Evolutionary conservation across 495 filamentous ascomycete genomes (phyloP).

Genomic region (Daldinia loculata): DNA sequence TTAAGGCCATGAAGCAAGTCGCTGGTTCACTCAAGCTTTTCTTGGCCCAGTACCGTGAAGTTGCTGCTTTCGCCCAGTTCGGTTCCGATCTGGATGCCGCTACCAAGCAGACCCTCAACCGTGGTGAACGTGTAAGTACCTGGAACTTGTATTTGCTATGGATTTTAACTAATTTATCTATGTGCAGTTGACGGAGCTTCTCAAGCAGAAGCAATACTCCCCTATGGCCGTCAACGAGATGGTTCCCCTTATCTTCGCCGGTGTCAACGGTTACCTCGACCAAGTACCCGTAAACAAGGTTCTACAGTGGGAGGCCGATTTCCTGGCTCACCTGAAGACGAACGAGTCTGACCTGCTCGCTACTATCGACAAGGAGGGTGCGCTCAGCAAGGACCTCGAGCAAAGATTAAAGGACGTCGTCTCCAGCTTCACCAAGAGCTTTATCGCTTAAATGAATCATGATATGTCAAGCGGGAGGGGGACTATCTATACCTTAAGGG

Average conservation of each 20-base stretch:
- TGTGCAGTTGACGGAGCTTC: slow-evolving; percentile 83
- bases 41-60: slow-evolving; percentile 99
- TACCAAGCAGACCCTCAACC: slow-evolving; percentile 97
- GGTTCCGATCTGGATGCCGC: slow-evolving; percentile 99
- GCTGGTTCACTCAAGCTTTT: slow-evolving; percentile 99
- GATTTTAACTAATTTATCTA: slow-evolving; percentile 44
- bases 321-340: slow-evolving; percentile 88
- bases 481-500: slow-evolving; percentile 61
- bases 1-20: slow-evolving; percentile 99
- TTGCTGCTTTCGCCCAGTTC: slow-evolving; percentile 99
- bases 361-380: slow-evolving; percentile 95
- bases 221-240: slow-evolving; percentile 99
- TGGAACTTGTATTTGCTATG: not conserved
- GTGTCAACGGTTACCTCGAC: slow-evolving; percentile 97
- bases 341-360: slow-evolving; percentile 84
- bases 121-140: slow-evolving; percentile 91
- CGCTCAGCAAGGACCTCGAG: slow-evolving; percentile 95
- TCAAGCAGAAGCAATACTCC: slow-evolving; percentile 99
- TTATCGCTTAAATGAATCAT: slow-evolving; percentile 61
- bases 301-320: slow-evolving; percentile 90
- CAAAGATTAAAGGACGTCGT: slow-evolving; percentile 83
- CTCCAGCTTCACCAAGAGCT: slow-evolving; percentile 89
- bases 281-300: slow-evolving; percentile 85
- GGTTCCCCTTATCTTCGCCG: slow-evolving; percentile 99
- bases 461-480: slow-evolving; percentile 39